Base-by-base conservation (phyloP, 2,329 filamentous ascomycete genomes). In the Monilinia fructicola region DNA sequence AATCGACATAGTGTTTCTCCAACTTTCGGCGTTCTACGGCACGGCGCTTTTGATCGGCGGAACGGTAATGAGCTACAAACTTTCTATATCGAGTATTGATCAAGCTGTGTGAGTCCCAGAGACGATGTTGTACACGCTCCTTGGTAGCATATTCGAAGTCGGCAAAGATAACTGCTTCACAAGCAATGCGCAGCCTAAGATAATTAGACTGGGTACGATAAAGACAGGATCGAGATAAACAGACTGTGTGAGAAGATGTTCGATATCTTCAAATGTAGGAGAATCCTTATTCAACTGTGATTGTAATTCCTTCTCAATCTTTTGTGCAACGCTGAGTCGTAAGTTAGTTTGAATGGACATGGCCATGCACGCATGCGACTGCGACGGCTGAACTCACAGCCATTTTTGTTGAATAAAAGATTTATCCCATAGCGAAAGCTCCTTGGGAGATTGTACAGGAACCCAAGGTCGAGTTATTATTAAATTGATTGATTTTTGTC, bases 1-100 rank as follows among this genome's bases (percentile, higher is more conserved):
- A 98, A 71, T 87, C 86, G 67, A 89, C 82, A 77, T 96, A 98
- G 70, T 89, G 84, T 78, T 91, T 93, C 76, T 91, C 89, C 61
- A 94, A 81, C 78, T 93, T 95, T 70, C 93, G 87, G 73, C 87
- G 87, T 78, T 87, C 83, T 16, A 90, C 86, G 6, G 81, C 81
- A 68, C 85, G 81, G 65, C 82, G 82, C 67, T 71, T 76, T 56
- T 74, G 73, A 53, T 77, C 74, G 11, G 80, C 78, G 60, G 80
- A 78, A 69, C 81, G 80, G 58, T 87, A 80, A 71, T 83, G 84
- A 71, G 82, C 81, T 69, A 94, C 81, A 65, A 87, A 82, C 74
- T 87, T 89, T 74, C 91, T 86, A 79, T 94, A 97, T 75, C 89
- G 87, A 72, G 82, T 84, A 76, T 95, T 96, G 77, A 96, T 87